Conservation (phyloP, 2,329 filamentous ascomycete species). For the Gnomoniopsis sp. region DNA sequence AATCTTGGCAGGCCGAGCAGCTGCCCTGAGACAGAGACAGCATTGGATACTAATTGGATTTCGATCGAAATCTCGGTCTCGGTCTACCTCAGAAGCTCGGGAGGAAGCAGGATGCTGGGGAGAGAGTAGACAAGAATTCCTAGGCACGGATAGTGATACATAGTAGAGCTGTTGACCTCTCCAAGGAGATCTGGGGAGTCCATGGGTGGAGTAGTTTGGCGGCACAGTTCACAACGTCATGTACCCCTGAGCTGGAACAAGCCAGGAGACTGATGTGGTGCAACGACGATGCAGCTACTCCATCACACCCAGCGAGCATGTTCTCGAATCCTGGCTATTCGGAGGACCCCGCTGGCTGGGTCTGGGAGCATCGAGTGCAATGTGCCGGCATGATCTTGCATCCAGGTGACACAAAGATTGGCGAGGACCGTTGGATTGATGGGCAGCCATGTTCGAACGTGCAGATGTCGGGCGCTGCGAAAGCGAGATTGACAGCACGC, state of each 20-base stretch:
- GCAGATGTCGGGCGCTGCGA: constrained; percentile 24
- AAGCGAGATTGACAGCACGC: constrained; percentile 18
- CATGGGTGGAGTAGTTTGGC: neutral
- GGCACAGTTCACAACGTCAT: neutral
- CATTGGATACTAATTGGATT: constrained; percentile 43
- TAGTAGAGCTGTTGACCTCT: constrained; percentile 40
- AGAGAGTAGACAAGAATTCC: constrained; percentile 32
- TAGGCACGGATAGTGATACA: constrained; percentile 31
- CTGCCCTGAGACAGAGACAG: too few species aligned
- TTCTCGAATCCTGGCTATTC: neutral
- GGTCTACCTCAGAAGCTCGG: constrained; percentile 34
- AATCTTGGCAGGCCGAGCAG: constrained; percentile 31
- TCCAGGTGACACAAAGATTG: constrained; percentile 14
- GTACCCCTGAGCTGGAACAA: neutral
- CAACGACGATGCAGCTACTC: neutral
- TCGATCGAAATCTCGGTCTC: constrained; percentile 44
- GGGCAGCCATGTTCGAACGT: neutral
- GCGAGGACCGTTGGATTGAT: constrained; percentile 12
- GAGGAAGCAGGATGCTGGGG: constrained; percentile 34
- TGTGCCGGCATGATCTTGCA: constrained; percentile 6
- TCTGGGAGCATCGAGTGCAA: neutral
- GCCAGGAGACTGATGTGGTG: neutral
- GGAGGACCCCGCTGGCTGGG: neutral
- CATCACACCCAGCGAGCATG: neutral
- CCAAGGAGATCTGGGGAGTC: constrained; percentile 37